phyloP scores from a whole-genome alignment of 2,329 filamentous ascomycete species.

The Xenoacremonium recifei region DNA sequence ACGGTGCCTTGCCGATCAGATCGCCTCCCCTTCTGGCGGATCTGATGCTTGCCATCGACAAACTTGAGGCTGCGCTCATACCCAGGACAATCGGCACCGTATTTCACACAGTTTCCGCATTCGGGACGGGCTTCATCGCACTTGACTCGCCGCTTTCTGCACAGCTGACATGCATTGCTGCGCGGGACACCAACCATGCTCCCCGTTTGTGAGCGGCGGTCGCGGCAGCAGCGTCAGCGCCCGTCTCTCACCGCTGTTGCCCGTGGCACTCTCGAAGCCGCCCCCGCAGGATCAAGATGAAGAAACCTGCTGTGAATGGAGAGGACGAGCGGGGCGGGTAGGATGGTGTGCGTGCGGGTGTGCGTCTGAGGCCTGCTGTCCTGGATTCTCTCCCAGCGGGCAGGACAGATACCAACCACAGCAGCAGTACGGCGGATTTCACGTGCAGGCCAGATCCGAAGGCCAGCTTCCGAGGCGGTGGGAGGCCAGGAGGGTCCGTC shows the following conservation, averaged over 20 bases:
- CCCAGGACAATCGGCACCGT: constrained; percentile 38
- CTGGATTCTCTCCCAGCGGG: constrained; percentile 4
- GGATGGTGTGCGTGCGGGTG: constrained; percentile 3
- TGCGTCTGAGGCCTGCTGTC: constrained; percentile 1
- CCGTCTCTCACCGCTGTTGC: constrained; percentile 23
- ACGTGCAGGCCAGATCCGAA: background rate
- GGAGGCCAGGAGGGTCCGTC: background rate
- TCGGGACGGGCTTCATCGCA: constrained; percentile 44
- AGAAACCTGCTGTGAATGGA: constrained; percentile 1
- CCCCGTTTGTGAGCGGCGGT: too few relatives aligned
- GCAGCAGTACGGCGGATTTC: background rate
- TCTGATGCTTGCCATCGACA: constrained; percentile 37
- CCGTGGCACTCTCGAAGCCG: constrained; percentile 15
- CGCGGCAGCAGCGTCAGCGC: too few relatives aligned
- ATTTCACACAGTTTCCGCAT: constrained; percentile 39
- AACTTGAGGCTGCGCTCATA: constrained; percentile 40
- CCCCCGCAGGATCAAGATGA: constrained; percentile 6
- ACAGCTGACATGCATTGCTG: constrained; percentile 38
- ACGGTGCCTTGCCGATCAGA: constrained; percentile 4
- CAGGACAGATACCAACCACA: constrained; percentile 3
- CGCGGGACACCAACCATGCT: constrained; percentile 38
- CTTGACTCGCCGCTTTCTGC: constrained; percentile 40
- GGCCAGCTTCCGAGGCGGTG: background rate
- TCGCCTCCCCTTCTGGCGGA: constrained; percentile 28
- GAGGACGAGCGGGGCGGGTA: constrained; percentile 9